Evolutionary conservation across 2,329 filamentous ascomycete genomes (phyloP), one percentile per base, ranked within the genome.

Genomic region (Calonectria hongkongensis): DNA sequence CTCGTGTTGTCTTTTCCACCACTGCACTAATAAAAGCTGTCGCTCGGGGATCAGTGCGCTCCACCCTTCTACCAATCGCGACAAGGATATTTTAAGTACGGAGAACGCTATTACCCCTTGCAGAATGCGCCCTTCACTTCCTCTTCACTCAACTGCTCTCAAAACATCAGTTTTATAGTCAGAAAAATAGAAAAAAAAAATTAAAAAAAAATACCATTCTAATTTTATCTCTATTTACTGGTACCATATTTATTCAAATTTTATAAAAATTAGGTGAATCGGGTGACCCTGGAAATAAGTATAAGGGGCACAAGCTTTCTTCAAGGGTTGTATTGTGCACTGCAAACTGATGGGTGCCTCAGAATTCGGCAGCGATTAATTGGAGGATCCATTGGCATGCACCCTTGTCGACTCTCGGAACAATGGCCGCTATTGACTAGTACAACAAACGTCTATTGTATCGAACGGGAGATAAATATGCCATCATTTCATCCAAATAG

Each of bases 81-180:
- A 28, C 66, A 68, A 43, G 66, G 66, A 68, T 68, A 47, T 43
- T 60, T 45, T 60, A 43, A 43, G 66, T 43, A 68, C 28, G 65
- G 65, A 27, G 50, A 43, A 39, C n/a, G n/a, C 51, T n/a, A 39
- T 39, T 10, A 9, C 33, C 3, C 33, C 12, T 36, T 6, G 12
- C 8, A 36, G 10, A 33, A 33, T 33, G 2, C 12, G 33, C 33
- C 33, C 33, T 13, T 36, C 21, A 10, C 12, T 6, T 9, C 33
- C 33, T 10, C 10, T 36, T 36, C 10, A 13, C 33, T 33, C 30
- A 33, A 33, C 30, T 33, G 9, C 30, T 9, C 30, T 9, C 30
- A 6, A 6, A 33, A 9, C 30, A 33, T 33, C 30, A 33, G 9
- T 9, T 33, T 33, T 9, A 9, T 33, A 5, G 9, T 33, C 30